phyloP scores from a whole-genome alignment of 2,329 filamentous ascomycete genomes.

The Aureobasidium sp. region DNA sequence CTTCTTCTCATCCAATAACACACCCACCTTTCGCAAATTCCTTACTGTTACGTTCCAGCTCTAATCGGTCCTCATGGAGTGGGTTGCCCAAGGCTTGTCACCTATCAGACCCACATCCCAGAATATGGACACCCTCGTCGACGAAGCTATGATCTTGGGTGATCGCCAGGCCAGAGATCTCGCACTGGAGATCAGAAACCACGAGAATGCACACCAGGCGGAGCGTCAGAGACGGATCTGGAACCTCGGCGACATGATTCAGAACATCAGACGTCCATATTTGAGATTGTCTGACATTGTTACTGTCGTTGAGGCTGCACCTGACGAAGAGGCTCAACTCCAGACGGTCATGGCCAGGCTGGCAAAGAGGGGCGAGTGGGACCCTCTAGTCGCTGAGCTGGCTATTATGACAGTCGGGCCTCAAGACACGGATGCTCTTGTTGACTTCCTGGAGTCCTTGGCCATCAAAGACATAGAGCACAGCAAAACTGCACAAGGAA shows the following conservation, averaged over 20 bases:
- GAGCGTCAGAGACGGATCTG: not conserved
- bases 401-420: not conserved
- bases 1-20: not conserved
- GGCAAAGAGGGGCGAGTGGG: not conserved
- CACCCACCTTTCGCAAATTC: too few species aligned
- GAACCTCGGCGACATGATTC: not conserved
- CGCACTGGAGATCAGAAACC: too few species aligned
- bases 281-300: not conserved
- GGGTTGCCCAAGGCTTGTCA: too few species aligned
- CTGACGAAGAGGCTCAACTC: not conserved
- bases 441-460: not conserved
- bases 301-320: not conserved
- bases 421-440: not conserved
- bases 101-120: too few species aligned
- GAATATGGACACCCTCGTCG: too few species aligned
- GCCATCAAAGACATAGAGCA: not conserved
- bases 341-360: not conserved
- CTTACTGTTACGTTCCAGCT: too few species aligned
- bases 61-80: too few species aligned
- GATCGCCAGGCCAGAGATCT: too few species aligned
- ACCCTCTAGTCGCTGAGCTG: not conserved
- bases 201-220: not conserved
- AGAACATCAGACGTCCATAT: not conserved
- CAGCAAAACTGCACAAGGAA: not conserved
- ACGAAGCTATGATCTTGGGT: too few species aligned